phyloP scores from a whole-genome alignment of 2,329 filamentous ascomycete genomes.

The Diplodia sapinea region DNA sequence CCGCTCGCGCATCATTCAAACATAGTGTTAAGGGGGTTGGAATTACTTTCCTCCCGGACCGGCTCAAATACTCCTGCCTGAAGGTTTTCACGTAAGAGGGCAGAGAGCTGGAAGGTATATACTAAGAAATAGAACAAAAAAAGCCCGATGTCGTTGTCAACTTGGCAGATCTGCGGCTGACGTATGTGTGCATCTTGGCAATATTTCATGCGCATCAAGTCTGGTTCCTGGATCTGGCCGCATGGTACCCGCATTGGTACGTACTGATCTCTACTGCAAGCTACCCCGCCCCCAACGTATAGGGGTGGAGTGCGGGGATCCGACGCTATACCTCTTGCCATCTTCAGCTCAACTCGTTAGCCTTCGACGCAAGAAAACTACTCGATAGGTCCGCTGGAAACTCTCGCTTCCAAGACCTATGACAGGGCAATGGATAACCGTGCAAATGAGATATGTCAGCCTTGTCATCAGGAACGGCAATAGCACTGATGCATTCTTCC shows the following conservation, averaged over 20 bases:
- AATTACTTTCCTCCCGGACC: no score
- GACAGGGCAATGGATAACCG: no score
- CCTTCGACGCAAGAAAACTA: not conserved
- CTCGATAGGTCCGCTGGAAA: not conserved
- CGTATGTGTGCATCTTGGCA: not conserved
- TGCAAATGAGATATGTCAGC: no score
- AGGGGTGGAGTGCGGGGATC: not conserved
- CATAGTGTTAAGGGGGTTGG: not conserved
- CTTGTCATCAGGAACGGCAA: not conserved
- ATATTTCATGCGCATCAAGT: not conserved
- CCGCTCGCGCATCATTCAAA: not conserved
- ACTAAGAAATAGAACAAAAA: not conserved
- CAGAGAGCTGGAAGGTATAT: no score
- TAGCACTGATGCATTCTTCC: not conserved
- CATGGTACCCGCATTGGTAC: not conserved
- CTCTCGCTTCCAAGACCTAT: not conserved
- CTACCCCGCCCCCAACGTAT: not conserved
- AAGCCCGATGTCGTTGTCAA: not conserved
- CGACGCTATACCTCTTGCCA: not conserved
- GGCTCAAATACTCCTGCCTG: no score
- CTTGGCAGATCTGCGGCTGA: not conserved
- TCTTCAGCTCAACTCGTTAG: not conserved
- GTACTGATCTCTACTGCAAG: not conserved
- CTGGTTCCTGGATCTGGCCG: slow-evolving; percentile 11
- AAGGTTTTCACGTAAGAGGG: no score